Percentiles rank a stretch among this genome's conserved stretches.
Conservation (phyloP, 345 rosid species). For the Sisymbrium irio region DNA sequence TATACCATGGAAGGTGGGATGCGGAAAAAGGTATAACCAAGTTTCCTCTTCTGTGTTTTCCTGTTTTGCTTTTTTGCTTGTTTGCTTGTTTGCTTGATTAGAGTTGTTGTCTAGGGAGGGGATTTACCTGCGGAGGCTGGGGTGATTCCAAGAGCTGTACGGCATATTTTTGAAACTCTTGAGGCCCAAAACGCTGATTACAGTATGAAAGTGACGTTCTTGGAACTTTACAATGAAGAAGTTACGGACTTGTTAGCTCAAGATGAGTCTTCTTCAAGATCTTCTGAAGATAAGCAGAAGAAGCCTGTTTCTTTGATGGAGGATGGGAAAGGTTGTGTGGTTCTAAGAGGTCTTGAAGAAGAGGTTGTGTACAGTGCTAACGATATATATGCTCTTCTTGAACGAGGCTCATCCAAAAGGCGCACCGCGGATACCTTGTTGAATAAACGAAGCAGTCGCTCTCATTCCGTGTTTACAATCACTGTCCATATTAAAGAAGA, state of each 20-base stretch:
- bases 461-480: constrained; percentile 91
- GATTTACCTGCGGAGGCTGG: constrained; percentile 93
- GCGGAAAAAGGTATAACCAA: constrained; percentile 70
- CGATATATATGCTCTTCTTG: constrained; percentile 78
- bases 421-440: constrained; percentile 87
- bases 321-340: constrained; percentile 88
- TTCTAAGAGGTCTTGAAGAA: constrained; percentile 90
- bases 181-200: constrained; percentile 91
- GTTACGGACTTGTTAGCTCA: constrained; percentile 74
- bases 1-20: constrained; percentile 96
- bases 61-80: neutral
- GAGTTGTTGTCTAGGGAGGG: constrained; percentile 47
- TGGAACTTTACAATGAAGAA: constrained; percentile 94
- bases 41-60: neutral
- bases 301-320: constrained; percentile 87
- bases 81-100: neutral
- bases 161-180: constrained; percentile 75
- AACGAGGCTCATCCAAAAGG: constrained; percentile 77
- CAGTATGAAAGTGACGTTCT: constrained; percentile 86
- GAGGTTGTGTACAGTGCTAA: constrained; percentile 88
- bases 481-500: constrained; percentile 79
- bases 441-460: constrained; percentile 94
- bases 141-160: constrained; percentile 88
- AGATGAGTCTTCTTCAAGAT: constrained; percentile 59
- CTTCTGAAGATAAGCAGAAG: constrained; percentile 67